Evolutionary conservation across 306 rosid genomes (phyloP), one percentile per base, ranked within the genome.

Genomic region (Calophaca sinica): DNA sequence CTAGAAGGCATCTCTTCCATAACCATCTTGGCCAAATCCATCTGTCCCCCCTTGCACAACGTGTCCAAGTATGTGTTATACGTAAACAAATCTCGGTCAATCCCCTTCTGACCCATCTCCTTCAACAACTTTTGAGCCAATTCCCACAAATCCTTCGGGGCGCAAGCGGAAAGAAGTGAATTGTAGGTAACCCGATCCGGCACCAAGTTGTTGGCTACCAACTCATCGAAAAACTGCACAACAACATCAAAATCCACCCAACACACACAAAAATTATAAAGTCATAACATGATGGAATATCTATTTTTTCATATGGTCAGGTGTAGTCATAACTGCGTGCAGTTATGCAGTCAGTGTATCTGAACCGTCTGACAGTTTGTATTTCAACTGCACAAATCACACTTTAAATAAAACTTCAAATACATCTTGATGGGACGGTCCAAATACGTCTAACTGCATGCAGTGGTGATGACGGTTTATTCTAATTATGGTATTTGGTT

Each of bases 41-140:
- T 85, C 80, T 88, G 88, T 5, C 98, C 96, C 6, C 96, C 96
- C 85, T 94, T 94, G 69, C 92, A 91, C 54, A 94, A 61, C 0
- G 96, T 96, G 84, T 94, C 97, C 84, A 91, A 62, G 64, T 91
- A 93, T 0, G 97, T 94, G 79, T 91, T 94, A 64, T 91, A 92
- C 1, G 98, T 88, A 76, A 87, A 87, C 42, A 88, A 80, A 82
- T 94, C 97, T 75, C 76, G 97, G 52, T 75, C 86, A 31, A 91
- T 86, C 69, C 91, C 89, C 68, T 85, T 79, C 46, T 80, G 81
- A 13, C 78, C 82, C 98, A 92, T 94, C 73, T 92, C 97, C 45
- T 44, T 76, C 31, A 87, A 85, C 81, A 94, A 83, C 45, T 82
- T 86, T 20, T 59, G 80, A 62, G 96, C 96, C 0, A 84, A 76